phyloP scores from a whole-genome alignment of 805 yeast species.

The Priceomyces carsonii region DNA sequence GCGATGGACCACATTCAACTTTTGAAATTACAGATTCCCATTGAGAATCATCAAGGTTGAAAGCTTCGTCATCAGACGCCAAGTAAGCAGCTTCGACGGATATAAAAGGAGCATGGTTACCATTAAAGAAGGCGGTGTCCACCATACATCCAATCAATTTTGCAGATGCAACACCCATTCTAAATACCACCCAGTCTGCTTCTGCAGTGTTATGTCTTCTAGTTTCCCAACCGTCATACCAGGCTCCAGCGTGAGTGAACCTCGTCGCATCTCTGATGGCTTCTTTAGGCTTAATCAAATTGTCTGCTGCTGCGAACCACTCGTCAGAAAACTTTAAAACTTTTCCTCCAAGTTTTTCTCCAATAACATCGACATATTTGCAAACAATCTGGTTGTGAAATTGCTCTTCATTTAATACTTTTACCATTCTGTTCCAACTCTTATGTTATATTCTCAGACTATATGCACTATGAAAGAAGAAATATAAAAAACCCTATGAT shows the following conservation, averaged over 20 bases:
- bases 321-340: slow-evolving; percentile 76
- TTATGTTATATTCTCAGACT: not conserved
- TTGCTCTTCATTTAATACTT: slow-evolving; percentile 25
- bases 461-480: not conserved
- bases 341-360: slow-evolving; percentile 79
- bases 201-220: slow-evolving; percentile 85
- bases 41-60: slow-evolving; percentile 25
- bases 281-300: slow-evolving; percentile 75
- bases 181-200: slow-evolving; percentile 85
- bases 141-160: slow-evolving; percentile 79
- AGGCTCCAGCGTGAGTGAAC: slow-evolving; percentile 85
- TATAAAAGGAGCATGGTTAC: slow-evolving; percentile 91
- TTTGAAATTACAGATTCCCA: slow-evolving; percentile 77
- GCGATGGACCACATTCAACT: slow-evolving; percentile 85
- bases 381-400: slow-evolving; percentile 50
- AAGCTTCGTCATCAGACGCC: slow-evolving; percentile 32
- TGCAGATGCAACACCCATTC: slow-evolving; percentile 83
- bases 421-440: slow-evolving; percentile 13
- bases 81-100: slow-evolving; percentile 71
- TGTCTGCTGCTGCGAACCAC: slow-evolving; percentile 93
- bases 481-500: not conserved
- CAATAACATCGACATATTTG: slow-evolving; percentile 75
- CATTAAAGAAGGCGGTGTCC: slow-evolving; percentile 92
- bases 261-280: slow-evolving; percentile 82
- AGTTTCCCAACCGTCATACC: slow-evolving; percentile 99